Evolutionary conservation across 129 eudicot genomes (phyloP).

Genomic region (Arctium minus): DNA sequence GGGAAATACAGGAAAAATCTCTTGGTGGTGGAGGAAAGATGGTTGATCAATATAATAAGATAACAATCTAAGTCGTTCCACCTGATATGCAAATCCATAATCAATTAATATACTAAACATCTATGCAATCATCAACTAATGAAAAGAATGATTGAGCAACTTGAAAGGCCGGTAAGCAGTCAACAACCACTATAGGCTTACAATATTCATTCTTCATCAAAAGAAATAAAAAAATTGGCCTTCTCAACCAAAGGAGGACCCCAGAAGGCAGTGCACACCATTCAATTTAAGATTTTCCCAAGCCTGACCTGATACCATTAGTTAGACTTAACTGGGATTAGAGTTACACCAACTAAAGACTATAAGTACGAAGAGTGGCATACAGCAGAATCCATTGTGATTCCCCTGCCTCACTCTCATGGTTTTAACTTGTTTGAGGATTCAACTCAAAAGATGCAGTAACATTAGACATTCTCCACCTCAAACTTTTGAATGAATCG

Average conservation of each 20-base stretch:
- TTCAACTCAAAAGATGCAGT: no score
- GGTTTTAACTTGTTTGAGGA: no score
- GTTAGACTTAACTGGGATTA: not conserved
- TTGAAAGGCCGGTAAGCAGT: no score
- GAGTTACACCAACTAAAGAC: no score
- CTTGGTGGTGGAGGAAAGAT: conserved; percentile 16
- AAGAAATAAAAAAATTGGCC: not conserved
- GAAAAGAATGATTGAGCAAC: conserved; percentile 8
- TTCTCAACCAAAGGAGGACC: not conserved
- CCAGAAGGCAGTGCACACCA: not conserved
- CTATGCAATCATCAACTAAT: conserved; percentile 5
- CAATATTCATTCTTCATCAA: no score
- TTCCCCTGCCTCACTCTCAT: no score
- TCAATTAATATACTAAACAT: conserved; percentile 1
- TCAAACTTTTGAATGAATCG: no score
- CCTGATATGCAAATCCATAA: conserved; percentile 2
- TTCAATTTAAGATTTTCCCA: not conserved
- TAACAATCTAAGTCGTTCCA: conserved; percentile 6
- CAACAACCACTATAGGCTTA: no score
- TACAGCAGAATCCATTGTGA: no score
- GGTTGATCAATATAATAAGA: conserved; percentile 25
- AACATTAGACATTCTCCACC: no score
- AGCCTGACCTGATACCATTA: not conserved
- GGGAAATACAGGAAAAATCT: conserved; percentile 44
- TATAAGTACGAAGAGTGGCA: no score